Evolutionary conservation across 345 rosid species (phyloP), one percentile per base, ranked within the genome.

Genomic region (Erucastrum elatum): DNA sequence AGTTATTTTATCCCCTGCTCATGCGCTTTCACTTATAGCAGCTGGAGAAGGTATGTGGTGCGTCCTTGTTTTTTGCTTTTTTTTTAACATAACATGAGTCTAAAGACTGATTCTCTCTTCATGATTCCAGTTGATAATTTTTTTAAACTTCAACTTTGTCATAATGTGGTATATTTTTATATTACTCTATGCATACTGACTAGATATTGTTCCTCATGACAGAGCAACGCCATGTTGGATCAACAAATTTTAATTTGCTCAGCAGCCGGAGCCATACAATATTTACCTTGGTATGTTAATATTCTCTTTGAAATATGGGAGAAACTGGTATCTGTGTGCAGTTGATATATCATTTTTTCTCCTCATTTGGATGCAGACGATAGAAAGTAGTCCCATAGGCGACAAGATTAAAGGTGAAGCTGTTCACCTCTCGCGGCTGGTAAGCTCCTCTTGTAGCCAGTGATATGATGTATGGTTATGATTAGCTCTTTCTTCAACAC

Each of bases 201-300:
- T 29, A 53, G 55, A 62, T 5, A 9, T 64, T 62, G 61, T 76
- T 68, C 76, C 83, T 82, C 79, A 59, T 60, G 53, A 78, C 90
- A 95, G 99, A 95, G 86, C 99, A 95, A 84, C 89, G 99, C 56
- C 99, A 95, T 73, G 94, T 95, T 81, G 98, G 99, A 46, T 95
- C 99, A 61, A 95, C 99, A 70, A 95, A 89, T 76, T 95, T 93
- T 84, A 95, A 95, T 86, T 77, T 95, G 82, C 94, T 86, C 49
- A 95, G 99, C 93, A 95, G 99, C 89, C 84, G 99, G 82, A 93
- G 99, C 85, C 99, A 95, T 85, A 93, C 99, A 65, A 91, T 95
- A 82, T 95, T 95, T 81, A 95, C 98, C 12, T 85, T 95, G 96
- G 99, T 95, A 93, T 73, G 62, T 82, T 10, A 61, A 30, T 76